Evolutionary conservation across 139 green algal species (phyloP), one percentile per base, ranked within the genome.

Genomic region (Micractinium sp.): DNA sequence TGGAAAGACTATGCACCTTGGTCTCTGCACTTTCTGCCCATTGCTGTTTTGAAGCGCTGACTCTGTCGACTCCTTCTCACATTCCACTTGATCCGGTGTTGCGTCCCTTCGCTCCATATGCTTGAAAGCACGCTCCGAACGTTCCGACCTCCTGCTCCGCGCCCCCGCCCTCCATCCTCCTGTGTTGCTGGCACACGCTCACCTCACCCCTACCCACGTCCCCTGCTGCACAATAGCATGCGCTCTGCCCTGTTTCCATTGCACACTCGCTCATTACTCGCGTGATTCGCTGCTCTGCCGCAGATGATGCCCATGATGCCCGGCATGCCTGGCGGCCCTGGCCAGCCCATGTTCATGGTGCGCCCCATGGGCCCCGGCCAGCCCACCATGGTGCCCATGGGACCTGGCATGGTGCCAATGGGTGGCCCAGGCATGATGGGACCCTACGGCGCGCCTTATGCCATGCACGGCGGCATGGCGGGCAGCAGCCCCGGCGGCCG

Each of bases 331-430:
- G 79, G 79, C 23, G 77, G 80, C 0, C 80, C 47, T 15, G 82
- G 82, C 22, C 82, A 87, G 82, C 82, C 23, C 63, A 87, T 87
- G 82, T 87, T 87, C 63, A 87, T 87, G 82, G 82, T 87, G 23
- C 82, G 82, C 4, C 82, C 82, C 35, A 87, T 87, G 82, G 80
- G 80, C 7, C 82, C 82, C 16, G 83, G 83, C 67, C 83, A 88
- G 83, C 78, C 75, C n/a, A 74, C 73, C 85, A 83, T 87, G 47
- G 78, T 90, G 86, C 85, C 47, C 84, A 91, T 90, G 85, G 47
- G n/a, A 33, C 39, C 73, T 22, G 75, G 47, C 35, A 36, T 75
- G 71, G 53, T 47, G 80, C 81, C 76, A 5, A 56, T 56, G 47
- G 47, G 47, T 9, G 47, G 36, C 20, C 39, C 39, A 14, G 27